A percentile compares a stretch with the other conserved stretches of the same genome.
Evolutionary conservation across 345 rosid genomes (phyloP).

Genomic region (Barbarea vulgaris): DNA sequence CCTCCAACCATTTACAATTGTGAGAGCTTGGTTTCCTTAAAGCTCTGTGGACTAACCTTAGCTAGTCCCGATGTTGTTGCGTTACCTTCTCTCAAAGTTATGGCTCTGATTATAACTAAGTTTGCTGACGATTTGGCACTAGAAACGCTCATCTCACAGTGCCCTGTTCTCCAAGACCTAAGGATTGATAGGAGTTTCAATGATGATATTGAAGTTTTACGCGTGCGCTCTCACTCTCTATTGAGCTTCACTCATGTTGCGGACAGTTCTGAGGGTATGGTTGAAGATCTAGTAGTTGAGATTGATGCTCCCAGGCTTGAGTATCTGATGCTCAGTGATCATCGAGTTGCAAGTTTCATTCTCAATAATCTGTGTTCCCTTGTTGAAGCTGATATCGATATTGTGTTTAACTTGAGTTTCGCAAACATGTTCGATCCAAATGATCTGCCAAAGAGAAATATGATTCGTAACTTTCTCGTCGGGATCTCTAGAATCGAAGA

Average conservation of each 20-base stretch:
- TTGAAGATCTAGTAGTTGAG: neutral
- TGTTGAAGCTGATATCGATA: neutral
- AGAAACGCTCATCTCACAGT: no score
- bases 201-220: neutral
- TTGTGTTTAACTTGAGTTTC: neutral
- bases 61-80: slow-evolving; percentile 2
- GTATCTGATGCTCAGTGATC: neutral
- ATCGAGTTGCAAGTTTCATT: neutral
- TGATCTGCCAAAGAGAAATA: neutral
- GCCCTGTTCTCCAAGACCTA: no score
- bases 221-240: slow-evolving; percentile 18
- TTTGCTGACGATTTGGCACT: neutral
- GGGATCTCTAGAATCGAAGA: neutral
- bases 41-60: neutral
- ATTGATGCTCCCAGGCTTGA: slow-evolving; percentile 23
- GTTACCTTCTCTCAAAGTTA: slow-evolving; percentile 8
- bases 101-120: neutral
- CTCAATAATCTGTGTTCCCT: neutral
- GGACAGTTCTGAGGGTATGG: no score
- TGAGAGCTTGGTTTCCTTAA: slow-evolving; percentile 12
- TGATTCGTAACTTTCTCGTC: neutral
- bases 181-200: neutral
- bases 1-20: slow-evolving; percentile 8
- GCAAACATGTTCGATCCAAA: neutral
- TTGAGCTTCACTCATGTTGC: neutral